Conservation (phyloP, 2,329 filamentous ascomycete species). For the Fusarium incarnatum region DNA sequence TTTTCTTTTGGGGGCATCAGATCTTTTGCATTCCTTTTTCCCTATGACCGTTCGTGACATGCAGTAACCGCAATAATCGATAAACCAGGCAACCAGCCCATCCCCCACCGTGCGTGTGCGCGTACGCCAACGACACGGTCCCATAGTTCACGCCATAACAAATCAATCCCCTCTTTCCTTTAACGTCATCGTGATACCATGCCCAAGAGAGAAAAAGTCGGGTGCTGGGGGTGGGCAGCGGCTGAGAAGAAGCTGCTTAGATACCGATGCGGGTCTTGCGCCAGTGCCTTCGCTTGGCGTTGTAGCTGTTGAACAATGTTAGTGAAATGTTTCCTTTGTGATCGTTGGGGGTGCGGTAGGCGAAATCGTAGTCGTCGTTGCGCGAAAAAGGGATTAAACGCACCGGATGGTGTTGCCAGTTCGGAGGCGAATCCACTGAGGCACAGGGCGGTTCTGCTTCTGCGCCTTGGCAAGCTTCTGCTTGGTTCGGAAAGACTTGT, state of each 20-base stretch:
- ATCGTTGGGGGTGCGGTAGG: background rate
- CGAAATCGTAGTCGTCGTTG: slow-evolving; percentile 22
- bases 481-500: slow-evolving; percentile 99
- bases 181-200: slow-evolving; percentile 45
- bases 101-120: slow-evolving; percentile 41
- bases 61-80: slow-evolving; percentile 56
- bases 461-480: slow-evolving; percentile 99
- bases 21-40: slow-evolving; percentile 59
- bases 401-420: slow-evolving; percentile 99
- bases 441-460: slow-evolving; percentile 99
- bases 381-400: slow-evolving; percentile 54
- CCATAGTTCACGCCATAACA: slow-evolving; percentile 43
- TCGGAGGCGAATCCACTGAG: slow-evolving; percentile 99
- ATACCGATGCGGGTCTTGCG: slow-evolving; percentile 99
- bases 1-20: slow-evolving; percentile 49
- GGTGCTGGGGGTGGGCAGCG: slow-evolving; percentile 45
- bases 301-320: slow-evolving; percentile 77
- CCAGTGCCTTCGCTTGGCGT: slow-evolving; percentile 99
- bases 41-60: slow-evolving; percentile 62
- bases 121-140: slow-evolving; percentile 30
- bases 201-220: slow-evolving; percentile 43
- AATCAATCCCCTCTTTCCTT: slow-evolving; percentile 37
- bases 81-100: slow-evolving; percentile 52
- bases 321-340: slow-evolving; percentile 16
- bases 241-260: slow-evolving; percentile 68